Evolutionary conservation across 2,329 filamentous ascomycete genomes (phyloP).

Genomic region (Ustulina deusta): DNA sequence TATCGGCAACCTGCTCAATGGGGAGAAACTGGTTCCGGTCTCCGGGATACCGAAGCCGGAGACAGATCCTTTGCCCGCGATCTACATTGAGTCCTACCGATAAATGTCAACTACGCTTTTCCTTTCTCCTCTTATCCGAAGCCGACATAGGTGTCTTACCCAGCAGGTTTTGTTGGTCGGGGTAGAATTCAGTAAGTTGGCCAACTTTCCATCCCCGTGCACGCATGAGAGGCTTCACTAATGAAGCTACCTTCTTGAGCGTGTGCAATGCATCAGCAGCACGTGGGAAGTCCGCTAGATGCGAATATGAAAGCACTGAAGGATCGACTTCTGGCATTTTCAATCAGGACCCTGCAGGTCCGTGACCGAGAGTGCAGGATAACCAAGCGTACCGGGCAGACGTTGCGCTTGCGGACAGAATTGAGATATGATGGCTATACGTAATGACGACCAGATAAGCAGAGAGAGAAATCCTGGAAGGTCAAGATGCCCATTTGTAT

Average conservation of each 20-base stretch:
- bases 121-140: background rate
- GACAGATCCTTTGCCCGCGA: constrained; percentile 79
- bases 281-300: constrained; percentile 61
- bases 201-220: constrained; percentile 84
- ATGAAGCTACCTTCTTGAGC: constrained; percentile 83
- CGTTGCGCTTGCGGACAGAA: background rate
- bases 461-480: background rate
- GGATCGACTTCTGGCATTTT: constrained; percentile 60
- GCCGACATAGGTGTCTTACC: constrained; percentile 58
- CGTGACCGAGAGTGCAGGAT: background rate
- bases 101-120: constrained; percentile 13
- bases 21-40: constrained; percentile 83
- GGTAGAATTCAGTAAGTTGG: constrained; percentile 87
- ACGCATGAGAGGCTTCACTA: constrained; percentile 96
- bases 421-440: background rate
- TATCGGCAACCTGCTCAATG: constrained; percentile 84
- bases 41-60: constrained; percentile 81
- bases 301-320: constrained; percentile 61
- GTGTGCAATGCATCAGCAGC: constrained; percentile 66
- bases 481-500: background rate
- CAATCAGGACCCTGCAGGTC: background rate
- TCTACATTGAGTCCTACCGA: constrained; percentile 80
- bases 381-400: background rate
- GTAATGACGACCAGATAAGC: background rate
- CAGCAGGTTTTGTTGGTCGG: constrained; percentile 77